phyloP scores from a whole-genome alignment of 1,139 yeast genomes.

The Candida frijolesensis region DNA sequence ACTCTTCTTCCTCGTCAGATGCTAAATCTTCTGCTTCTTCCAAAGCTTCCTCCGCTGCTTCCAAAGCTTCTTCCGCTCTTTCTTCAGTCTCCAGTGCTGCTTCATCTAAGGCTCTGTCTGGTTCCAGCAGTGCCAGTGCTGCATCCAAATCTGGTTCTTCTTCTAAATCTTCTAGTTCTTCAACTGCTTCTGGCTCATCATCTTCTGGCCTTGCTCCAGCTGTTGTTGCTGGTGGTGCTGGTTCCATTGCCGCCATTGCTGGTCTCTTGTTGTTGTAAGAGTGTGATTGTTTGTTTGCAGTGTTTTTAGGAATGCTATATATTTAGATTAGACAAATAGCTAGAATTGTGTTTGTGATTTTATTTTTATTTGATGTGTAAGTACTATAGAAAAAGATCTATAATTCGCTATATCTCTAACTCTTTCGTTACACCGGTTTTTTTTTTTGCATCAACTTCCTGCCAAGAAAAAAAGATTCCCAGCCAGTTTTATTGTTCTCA shows the following conservation, averaged over 20 bases:
- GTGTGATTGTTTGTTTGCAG: not conserved
- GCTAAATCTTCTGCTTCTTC: constrained; percentile 12
- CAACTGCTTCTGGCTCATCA: too few relatives aligned
- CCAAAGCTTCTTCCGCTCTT: constrained; percentile 5
- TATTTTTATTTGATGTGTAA: not conserved
- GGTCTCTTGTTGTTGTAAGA: constrained; percentile 32
- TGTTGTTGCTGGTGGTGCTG: constrained; percentile 26
- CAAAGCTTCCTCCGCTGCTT: constrained; percentile 9
- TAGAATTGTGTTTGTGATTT: not conserved
- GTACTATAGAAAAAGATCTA: too few relatives aligned
- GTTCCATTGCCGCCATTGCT: constrained; percentile 31
- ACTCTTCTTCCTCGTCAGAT: constrained; percentile 10
- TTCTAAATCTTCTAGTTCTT: constrained; percentile 13
- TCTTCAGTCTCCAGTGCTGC: constrained; percentile 9
- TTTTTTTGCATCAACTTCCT: too few relatives aligned
- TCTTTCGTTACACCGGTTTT: too few relatives aligned
- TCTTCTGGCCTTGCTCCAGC: constrained; percentile 19
- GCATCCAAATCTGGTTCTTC: constrained; percentile 22
- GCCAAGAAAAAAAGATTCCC: too few relatives aligned
- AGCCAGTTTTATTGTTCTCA: too few relatives aligned
- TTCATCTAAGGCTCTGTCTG: constrained; percentile 19
- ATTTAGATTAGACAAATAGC: not conserved
- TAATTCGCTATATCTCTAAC: too few relatives aligned
- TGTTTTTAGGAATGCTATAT: not conserved
- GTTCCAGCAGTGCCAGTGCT: constrained; percentile 5